These are phyloP conservation scores for Prinsepia uniflora DNA, from an alignment of 306 rosid genomes.

Conservation along the genomic window DNA sequence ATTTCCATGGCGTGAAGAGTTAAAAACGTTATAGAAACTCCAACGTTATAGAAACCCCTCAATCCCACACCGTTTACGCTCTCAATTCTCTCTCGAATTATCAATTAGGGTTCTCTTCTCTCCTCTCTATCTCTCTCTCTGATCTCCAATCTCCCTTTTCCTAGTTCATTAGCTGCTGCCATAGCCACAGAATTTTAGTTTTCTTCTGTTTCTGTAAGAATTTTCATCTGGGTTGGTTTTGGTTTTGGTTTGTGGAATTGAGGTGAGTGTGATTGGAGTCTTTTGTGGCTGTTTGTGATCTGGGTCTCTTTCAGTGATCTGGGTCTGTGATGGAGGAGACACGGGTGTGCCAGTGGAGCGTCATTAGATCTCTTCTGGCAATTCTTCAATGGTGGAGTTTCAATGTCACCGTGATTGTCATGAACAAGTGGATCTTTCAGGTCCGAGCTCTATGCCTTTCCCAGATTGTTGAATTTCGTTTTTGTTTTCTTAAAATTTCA, in stretches of 20 bases:
- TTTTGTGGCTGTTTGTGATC: conserved; percentile 18
- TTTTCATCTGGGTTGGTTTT: neutral
- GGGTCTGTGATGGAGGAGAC: conserved; percentile 63
- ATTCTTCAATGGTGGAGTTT: conserved; percentile 96
- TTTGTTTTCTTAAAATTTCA: neutral
- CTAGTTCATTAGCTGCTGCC: conserved; percentile 6
- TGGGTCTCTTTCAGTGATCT: conserved; percentile 29
- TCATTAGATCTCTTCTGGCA: conserved; percentile 75
- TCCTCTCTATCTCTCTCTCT: neutral
- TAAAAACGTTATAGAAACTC: conserved; percentile 11
- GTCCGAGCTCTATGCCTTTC: conserved; percentile 26
- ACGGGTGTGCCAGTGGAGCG: conserved; percentile 62
- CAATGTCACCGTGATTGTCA: conserved; percentile 87
- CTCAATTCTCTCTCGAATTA: conserved; percentile 10
- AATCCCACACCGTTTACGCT: conserved; percentile 2
- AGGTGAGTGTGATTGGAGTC: neutral
- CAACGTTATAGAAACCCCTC: neutral
- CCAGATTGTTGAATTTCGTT: neutral
- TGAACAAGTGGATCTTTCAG: conserved; percentile 99
- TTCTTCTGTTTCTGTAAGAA: neutral
- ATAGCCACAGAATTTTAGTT: neutral
- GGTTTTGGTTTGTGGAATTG: conserved; percentile 7
- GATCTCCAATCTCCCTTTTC: neutral
- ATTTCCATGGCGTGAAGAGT: conserved; percentile 35
- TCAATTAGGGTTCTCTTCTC: conserved; percentile 9